These are phyloP conservation scores for Daedaleopsis nitida DNA, from an alignment of 768 basidiomycete genomes.

Conservation along the genomic window DNA sequence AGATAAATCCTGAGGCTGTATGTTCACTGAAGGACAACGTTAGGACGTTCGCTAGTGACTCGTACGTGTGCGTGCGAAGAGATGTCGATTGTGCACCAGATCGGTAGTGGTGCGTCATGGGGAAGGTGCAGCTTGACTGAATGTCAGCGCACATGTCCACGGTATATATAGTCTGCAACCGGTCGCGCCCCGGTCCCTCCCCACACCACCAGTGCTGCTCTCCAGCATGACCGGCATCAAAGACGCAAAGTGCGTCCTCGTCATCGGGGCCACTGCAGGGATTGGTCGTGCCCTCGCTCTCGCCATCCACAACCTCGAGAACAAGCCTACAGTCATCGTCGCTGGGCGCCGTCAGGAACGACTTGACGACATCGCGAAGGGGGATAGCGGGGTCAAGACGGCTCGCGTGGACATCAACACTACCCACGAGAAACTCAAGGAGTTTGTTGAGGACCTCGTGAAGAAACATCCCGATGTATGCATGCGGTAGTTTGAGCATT, in stretches of 20 bases:
- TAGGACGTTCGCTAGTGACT: too few relatives aligned
- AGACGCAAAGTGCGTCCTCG: slow-evolving; percentile 51
- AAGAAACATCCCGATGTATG: slow-evolving; percentile 50
- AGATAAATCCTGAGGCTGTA: too few relatives aligned
- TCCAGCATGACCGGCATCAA: slow-evolving; percentile 37
- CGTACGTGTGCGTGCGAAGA: too few relatives aligned
- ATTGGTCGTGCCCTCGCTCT: slow-evolving; percentile 60
- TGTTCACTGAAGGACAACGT: too few relatives aligned
- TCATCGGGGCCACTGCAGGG: slow-evolving; percentile 59
- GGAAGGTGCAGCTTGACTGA: too few relatives aligned
- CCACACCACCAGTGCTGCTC: neutral
- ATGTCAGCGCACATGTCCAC: too few relatives aligned
- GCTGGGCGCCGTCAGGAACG: slow-evolving; percentile 53
- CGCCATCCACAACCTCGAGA: slow-evolving; percentile 47
- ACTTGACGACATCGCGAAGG: slow-evolving; percentile 47
- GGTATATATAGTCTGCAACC: too few relatives aligned
- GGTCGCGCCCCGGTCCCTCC: too few relatives aligned
- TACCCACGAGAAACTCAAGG: slow-evolving; percentile 40
- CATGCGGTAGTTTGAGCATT: neutral
- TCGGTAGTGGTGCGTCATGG: too few relatives aligned
- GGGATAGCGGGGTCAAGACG: slow-evolving; percentile 39
- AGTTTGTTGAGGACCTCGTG: slow-evolving; percentile 42
- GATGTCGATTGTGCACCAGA: too few relatives aligned
- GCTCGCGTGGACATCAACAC: slow-evolving; percentile 46
- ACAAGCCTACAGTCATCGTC: slow-evolving; percentile 51